Percentiles rank a stretch among this genome's conserved stretches.
Conservation (phyloP, 2,329 filamentous ascomycete genomes). For the Fusarium pseudocircinatum region DNA sequence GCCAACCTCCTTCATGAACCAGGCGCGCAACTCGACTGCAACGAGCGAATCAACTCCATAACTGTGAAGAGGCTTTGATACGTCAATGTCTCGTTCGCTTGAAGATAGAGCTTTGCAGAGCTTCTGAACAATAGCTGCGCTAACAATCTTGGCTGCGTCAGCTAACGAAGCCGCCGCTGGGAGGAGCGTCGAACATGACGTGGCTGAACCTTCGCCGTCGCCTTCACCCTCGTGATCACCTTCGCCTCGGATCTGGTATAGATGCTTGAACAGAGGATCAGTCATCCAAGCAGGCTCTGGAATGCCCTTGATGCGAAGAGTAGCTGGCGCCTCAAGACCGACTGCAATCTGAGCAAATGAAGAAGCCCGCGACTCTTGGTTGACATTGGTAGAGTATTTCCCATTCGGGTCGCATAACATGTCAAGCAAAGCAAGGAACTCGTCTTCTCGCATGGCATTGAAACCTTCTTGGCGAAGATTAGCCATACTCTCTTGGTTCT, state of each 20-base stretch:
- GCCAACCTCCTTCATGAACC: conserved; percentile 55
- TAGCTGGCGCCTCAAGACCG: neutral
- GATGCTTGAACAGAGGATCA: neutral
- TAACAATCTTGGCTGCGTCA: neutral
- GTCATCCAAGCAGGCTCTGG: neutral
- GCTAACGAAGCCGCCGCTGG: neutral
- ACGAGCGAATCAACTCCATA: conserved; percentile 58
- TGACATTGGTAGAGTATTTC: neutral
- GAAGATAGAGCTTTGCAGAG: conserved; percentile 35
- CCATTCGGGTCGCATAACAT: neutral
- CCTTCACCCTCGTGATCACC: neutral
- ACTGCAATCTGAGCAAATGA: conserved; percentile 1
- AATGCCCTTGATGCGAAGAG: neutral
- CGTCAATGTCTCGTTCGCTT: conserved; percentile 34
- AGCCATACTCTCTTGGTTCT: conserved; percentile 47
- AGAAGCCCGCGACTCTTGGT: neutral
- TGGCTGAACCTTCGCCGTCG: neutral
- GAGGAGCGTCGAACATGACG: neutral
- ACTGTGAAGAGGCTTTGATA: conserved; percentile 35
- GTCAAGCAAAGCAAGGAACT: conserved; percentile 1
- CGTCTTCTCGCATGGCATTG: neutral
- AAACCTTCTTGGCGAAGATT: conserved; percentile 1
- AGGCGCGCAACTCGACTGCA: conserved; percentile 61
- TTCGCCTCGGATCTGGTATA: neutral
- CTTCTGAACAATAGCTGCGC: neutral